A percentile compares a stretch with the other conserved stretches of the same genome.
phyloP scores from a whole-genome alignment of 345 rosid genomes.

The Linum lewisii region DNA sequence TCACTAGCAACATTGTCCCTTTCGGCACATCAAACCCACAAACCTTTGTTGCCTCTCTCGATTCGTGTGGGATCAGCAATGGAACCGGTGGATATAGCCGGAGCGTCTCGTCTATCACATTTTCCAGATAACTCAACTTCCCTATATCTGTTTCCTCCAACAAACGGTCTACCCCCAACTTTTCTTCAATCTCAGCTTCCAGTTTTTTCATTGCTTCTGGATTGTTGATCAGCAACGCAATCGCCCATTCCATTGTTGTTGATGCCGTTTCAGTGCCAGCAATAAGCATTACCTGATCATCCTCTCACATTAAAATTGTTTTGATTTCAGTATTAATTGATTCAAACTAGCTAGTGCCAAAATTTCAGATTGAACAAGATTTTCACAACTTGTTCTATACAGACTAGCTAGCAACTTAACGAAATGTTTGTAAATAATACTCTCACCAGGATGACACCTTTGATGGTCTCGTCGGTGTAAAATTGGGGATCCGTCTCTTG shows the following conservation, averaged over 20 bases:
- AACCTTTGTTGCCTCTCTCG: background rate
- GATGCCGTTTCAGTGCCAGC: background rate
- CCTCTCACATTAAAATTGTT: background rate
- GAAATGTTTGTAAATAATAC: background rate
- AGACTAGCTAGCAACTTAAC: background rate
- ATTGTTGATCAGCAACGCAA: background rate
- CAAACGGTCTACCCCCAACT: background rate
- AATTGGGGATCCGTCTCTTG: background rate
- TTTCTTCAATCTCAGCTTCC: background rate
- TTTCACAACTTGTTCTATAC: too few species aligned
- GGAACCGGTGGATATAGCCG: background rate
- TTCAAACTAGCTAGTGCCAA: background rate
- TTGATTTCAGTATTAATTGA: too few species aligned
- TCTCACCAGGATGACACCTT: background rate
- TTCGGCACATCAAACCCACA: conserved; percentile 1
- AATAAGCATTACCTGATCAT: background rate
- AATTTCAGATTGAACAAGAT: too few species aligned
- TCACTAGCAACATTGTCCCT: background rate
- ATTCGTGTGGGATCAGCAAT: background rate
- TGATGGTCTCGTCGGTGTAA: conserved; percentile 1
- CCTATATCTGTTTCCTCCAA: background rate
- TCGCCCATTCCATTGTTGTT: background rate
- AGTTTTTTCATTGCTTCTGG: background rate
- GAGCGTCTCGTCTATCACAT: conserved; percentile 1
- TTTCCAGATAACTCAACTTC: conserved; percentile 3